A percentile compares a stretch with the other conserved stretches of the same genome.
phyloP scores from a whole-genome alignment of 768 basidiomycete genomes.

The Amanita polypyramis region DNA sequence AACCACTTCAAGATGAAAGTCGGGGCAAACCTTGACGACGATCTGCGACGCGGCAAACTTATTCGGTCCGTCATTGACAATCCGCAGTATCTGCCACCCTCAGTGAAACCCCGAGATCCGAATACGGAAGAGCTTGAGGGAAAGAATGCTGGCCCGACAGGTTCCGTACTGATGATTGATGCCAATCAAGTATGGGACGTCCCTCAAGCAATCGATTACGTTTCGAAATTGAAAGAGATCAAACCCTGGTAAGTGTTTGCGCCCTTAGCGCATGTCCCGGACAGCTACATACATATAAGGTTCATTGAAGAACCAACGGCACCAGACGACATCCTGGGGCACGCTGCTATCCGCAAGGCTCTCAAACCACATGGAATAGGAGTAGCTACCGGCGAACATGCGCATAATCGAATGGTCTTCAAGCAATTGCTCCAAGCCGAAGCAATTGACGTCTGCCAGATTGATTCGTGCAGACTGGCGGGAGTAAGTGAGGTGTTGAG shows the following conservation, averaged over 20 bases:
- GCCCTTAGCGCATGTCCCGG: neutral
- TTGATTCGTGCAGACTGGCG: constrained; percentile 88
- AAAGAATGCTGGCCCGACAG: constrained; percentile 93
- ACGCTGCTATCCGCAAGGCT: constrained; percentile 68
- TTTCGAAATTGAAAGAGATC: constrained; percentile 64
- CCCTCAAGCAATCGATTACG: constrained; percentile 84
- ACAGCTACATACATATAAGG: constrained; percentile 25
- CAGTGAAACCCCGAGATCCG: constrained; percentile 46
- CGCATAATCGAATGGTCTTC: constrained; percentile 92
- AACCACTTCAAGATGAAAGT: constrained; percentile 99
- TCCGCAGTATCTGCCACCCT: constrained; percentile 67
- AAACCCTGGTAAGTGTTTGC: constrained; percentile 64
- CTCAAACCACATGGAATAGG: constrained; percentile 75
- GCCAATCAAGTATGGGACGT: constrained; percentile 98
- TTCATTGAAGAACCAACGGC: constrained; percentile 95
- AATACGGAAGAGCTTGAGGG: constrained; percentile 53
- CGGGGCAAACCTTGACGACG: constrained; percentile 71
- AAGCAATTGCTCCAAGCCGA: constrained; percentile 87
- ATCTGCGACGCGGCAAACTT: constrained; percentile 77
- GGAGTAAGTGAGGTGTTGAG: constrained; percentile 92
- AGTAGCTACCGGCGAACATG: constrained; percentile 92
- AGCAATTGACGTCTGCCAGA: constrained; percentile 92
- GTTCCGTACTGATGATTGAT: constrained; percentile 93
- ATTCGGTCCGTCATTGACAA: constrained; percentile 96
- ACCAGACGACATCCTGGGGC: constrained; percentile 83